Evolutionary conservation across 139 green algal species (phyloP).

Genomic region (Closterium sp.): DNA sequence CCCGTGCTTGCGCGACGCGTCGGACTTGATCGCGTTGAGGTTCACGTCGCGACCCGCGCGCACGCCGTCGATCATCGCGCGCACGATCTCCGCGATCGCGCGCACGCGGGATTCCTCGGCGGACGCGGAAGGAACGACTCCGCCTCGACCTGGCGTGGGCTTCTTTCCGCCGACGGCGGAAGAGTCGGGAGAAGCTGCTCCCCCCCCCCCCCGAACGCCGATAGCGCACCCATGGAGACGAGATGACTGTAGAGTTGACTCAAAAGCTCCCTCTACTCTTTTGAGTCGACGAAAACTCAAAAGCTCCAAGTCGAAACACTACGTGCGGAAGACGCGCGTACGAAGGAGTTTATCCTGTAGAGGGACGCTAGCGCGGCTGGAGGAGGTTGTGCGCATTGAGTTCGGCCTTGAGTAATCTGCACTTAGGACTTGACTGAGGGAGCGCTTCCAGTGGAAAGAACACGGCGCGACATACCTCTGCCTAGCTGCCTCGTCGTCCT

Average conservation of each 20-base stretch:
- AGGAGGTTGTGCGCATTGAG: no score
- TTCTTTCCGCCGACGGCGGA: constrained; percentile 11
- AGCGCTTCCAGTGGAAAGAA: no score
- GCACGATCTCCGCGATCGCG: constrained; percentile 48
- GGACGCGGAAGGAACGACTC: constrained; percentile 32
- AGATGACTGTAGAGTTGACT: not conserved
- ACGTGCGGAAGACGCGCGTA: no score
- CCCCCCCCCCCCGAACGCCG: not conserved
- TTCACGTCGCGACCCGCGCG: constrained; percentile 46
- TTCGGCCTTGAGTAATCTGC: no score
- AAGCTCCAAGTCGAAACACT: no score
- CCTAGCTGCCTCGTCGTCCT: no score
- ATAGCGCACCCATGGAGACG: not conserved
- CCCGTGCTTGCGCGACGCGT: constrained; percentile 56
- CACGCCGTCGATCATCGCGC: constrained; percentile 28
- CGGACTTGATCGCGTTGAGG: constrained; percentile 51
- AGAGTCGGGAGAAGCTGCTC: not conserved
- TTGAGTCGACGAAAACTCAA: no score
- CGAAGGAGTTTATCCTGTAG: no score
- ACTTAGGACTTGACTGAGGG: no score
- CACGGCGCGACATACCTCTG: not conserved
- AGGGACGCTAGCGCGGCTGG: no score
- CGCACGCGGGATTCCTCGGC: constrained; percentile 44
- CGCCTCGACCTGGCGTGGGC: constrained; percentile 13
- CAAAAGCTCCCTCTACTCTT: no score